Percentiles rank a stretch among this genome's conserved stretches.
Conservation (phyloP, 2,329 filamentous ascomycete genomes). For the Ascochyta fabae region DNA sequence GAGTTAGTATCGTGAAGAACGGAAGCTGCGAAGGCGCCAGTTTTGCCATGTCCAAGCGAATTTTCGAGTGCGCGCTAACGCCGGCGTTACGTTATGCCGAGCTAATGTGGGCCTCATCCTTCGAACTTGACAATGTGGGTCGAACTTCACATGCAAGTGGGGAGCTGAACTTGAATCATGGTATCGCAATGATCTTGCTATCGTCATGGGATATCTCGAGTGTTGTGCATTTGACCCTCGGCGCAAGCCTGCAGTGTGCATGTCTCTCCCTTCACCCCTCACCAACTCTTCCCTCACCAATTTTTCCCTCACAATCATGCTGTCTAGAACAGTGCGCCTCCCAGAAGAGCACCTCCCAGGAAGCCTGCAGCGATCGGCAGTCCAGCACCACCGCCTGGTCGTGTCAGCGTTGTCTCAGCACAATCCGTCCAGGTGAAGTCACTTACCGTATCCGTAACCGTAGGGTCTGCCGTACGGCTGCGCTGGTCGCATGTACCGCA, state of each 20-base stretch:
- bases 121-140: neutral
- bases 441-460: conserved; percentile 46
- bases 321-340: conserved; percentile 36
- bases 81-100: neutral
- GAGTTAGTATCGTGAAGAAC: conserved; percentile 36
- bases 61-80: conserved; percentile 9
- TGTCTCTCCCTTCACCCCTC: neutral
- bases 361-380: conserved; percentile 45
- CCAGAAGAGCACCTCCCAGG: conserved; percentile 43
- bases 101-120: neutral
- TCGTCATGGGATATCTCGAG: conserved; percentile 1
- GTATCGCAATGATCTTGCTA: neutral
- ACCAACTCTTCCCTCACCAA: neutral
- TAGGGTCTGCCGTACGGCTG: conserved; percentile 54
- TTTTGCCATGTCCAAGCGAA: conserved; percentile 13
- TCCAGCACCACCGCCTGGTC: conserved; percentile 39
- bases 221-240: neutral
- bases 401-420: conserved; percentile 6
- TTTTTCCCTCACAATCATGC: neutral
- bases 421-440: neutral
- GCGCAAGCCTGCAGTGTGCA: neutral
- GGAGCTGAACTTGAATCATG: neutral
- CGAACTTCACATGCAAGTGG: conserved; percentile 1
- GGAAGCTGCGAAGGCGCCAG: conserved; percentile 2
- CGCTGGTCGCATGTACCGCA: conserved; percentile 57